Base-by-base conservation (phyloP, 2,329 filamentous ascomycete genomes). In the Aspergillus pseudoviridinutans region DNA sequence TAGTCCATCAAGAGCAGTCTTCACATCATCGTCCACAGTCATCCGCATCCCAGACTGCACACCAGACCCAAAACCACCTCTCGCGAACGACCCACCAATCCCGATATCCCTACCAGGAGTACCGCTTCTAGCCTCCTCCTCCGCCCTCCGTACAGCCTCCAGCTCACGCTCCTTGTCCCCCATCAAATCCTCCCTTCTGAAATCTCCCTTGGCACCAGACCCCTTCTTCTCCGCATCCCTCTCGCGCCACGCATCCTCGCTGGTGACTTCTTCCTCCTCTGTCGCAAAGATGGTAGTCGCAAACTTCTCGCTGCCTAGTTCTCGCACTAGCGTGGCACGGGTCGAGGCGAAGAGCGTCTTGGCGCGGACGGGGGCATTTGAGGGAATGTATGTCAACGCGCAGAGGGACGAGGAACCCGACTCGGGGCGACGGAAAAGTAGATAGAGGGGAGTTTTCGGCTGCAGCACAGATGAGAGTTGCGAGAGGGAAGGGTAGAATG, bases 301-400 rank as follows among this genome's bases (percentile, higher is more conserved):
- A 70, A 88, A 87, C 60, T 85, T 80, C 72, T 87, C 84, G 50
- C 79, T 78, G 47, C 85, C 85, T 25, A 88, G 75, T 66, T 87
- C 84, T 4, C 85, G 75, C 17, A 81, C 77, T 14, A 88, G 75
- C 1, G 84, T 86, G 32, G 85, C 73, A 3, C 85, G 80, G 41
- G 85, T 87, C n/a, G 80, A 81, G 17, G 85, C 85, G 71, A 87
- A 87, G 35, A 88, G 80, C 70, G 84, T 88, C 74, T 88, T 88
- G 59, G 85, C 80, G 38, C 85, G 82, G 41, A 87, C 85, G 0
- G 83, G 83, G 4, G 85, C 84, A 49, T 84, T 76, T 58, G 84
- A 83, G 7, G 85, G 85, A 25, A 88, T 83, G 66, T 86, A 87
- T 41, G 85, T 87, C 29, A 87, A 71, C 2, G 84, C 84, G 42